Conservation (phyloP, 2,329 filamentous ascomycete species). For the Microcyclosporella mali region DNA sequence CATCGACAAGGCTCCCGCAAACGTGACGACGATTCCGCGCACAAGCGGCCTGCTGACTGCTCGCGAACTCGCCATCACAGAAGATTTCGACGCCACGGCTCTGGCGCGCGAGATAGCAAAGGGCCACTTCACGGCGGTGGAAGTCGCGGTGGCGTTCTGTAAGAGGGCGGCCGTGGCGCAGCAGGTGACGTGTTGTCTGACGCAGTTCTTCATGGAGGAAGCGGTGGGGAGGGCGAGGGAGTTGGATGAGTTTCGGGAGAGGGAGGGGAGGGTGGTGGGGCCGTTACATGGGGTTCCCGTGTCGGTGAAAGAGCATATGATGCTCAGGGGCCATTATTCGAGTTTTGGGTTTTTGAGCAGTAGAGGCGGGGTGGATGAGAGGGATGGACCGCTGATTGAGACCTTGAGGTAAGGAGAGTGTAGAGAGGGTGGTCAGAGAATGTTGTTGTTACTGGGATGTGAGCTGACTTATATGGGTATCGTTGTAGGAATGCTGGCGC, state of each 20-base stretch:
- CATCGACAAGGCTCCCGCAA: constrained; percentile 1
- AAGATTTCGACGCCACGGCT: constrained; percentile 12
- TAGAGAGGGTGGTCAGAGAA: no score
- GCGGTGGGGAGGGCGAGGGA: constrained; percentile 13
- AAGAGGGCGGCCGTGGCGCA: constrained; percentile 18
- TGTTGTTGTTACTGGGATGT: no score
- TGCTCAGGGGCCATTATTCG: constrained; percentile 10
- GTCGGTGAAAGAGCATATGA: constrained; percentile 17
- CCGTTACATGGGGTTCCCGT: constrained; percentile 18
- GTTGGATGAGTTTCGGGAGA: constrained; percentile 13
- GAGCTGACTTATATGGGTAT: no score
- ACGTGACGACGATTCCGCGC: constrained; percentile 14
- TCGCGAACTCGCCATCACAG: constrained; percentile 14
- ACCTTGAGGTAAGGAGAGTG: no score
- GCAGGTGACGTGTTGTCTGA: constrained; percentile 17
- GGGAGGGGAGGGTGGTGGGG: constrained; percentile 12
- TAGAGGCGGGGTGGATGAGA: constrained; percentile 2
- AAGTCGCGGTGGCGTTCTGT: constrained; percentile 14
- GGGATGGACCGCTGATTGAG: constrained; percentile 13
- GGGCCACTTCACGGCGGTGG: constrained; percentile 10
- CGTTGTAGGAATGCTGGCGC: constrained; percentile 15
- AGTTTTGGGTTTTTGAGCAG: constrained; percentile 11
- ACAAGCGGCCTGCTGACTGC: constrained; percentile 11
- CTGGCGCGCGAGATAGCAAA: constrained; percentile 10
- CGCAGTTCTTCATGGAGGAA: constrained; percentile 16